phyloP scores from a whole-genome alignment of 2,329 filamentous ascomycete genomes.

The Hypoxylon sp. region DNA sequence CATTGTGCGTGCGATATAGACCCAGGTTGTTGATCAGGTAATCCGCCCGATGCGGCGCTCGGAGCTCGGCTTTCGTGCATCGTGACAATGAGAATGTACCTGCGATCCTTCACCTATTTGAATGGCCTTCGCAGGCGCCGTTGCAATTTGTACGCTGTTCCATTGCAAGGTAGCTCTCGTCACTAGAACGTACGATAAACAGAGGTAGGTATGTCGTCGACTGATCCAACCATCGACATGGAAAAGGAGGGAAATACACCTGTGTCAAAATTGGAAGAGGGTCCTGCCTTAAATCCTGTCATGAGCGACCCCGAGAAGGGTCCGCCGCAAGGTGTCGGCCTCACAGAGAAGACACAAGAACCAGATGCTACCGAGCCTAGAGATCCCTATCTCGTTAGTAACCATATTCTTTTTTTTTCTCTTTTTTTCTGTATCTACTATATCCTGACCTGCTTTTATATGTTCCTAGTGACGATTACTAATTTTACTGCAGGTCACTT shows the following conservation, averaged over 20 bases:
- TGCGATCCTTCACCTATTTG: background rate
- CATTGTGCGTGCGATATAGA: background rate
- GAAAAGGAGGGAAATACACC: background rate
- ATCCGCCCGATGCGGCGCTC: background rate
- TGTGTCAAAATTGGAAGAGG: background rate
- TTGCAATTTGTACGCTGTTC: background rate
- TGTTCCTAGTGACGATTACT: background rate
- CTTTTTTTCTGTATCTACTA: too few species aligned
- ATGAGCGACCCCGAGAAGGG: conserved; percentile 1
- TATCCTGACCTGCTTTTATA: background rate
- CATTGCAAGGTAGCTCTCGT: background rate
- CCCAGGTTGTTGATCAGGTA: background rate
- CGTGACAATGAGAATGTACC: background rate
- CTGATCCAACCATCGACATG: background rate
- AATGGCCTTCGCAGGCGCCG: background rate
- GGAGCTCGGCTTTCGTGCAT: conserved; percentile 7
- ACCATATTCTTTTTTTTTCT: too few species aligned
- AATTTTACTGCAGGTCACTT: conserved; percentile 7
- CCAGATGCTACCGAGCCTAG: background rate
- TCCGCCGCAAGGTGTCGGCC: background rate
- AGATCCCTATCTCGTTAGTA: background rate
- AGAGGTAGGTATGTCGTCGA: background rate
- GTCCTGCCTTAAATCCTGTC: background rate
- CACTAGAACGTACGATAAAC: background rate
- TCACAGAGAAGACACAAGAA: background rate